phyloP scores from a whole-genome alignment of 345 rosid genomes.

The Erodium maritimum region DNA sequence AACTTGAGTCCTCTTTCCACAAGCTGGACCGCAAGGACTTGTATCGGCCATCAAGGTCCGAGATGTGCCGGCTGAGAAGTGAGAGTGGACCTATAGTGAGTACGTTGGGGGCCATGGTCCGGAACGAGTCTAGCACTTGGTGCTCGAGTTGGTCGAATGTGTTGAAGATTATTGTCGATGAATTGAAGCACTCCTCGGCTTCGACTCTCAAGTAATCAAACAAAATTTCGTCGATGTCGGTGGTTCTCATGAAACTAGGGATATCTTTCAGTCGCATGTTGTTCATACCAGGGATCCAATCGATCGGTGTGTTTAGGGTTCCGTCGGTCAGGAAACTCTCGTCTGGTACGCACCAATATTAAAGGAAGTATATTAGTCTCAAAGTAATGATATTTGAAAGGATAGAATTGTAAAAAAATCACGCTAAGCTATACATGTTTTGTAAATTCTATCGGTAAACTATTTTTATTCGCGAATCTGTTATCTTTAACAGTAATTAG shows the following conservation, averaged over 20 bases:
- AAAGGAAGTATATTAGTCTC: too few relatives aligned
- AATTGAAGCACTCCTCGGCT: conserved; percentile 16
- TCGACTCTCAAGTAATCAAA: conserved; percentile 12
- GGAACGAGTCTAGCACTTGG: conserved; percentile 16
- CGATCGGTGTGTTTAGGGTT: conserved; percentile 16
- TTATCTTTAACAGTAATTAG: too few relatives aligned
- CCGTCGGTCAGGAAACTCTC: conserved; percentile 18
- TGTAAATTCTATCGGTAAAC: too few relatives aligned
- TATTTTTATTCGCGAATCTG: too few relatives aligned
- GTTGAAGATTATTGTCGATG: conserved; percentile 27
- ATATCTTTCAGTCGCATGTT: conserved; percentile 27
- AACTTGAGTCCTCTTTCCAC: conserved; percentile 11
- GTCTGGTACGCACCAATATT: too few relatives aligned
- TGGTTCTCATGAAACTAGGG: conserved; percentile 22
- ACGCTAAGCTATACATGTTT: too few relatives aligned
- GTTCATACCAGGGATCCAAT: conserved; percentile 31
- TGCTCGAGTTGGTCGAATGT: conserved; percentile 29
- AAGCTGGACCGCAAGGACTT: conserved; percentile 10
- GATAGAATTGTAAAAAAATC: too few relatives aligned
- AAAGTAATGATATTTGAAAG: too few relatives aligned
- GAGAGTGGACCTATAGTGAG: conserved; percentile 25
- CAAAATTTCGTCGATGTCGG: conserved; percentile 21
- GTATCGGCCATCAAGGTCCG: not conserved
- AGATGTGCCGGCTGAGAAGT: conserved; percentile 14
- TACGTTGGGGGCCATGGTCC: conserved; percentile 11